Conservation (phyloP, 805 yeast genomes). For the Kodamaea fukazawae region DNA sequence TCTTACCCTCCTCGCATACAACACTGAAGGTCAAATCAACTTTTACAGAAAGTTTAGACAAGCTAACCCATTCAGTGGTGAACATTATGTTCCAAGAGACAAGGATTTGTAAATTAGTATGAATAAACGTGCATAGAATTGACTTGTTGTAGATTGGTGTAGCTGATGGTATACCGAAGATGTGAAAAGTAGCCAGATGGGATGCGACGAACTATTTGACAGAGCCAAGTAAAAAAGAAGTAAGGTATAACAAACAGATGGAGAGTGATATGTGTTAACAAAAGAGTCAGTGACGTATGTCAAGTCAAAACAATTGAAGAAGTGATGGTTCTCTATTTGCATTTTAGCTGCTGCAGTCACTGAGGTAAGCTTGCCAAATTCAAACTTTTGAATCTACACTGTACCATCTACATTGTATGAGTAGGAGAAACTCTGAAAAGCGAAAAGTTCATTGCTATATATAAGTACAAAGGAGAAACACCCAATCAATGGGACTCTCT, state of each 20-base stretch:
- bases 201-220: background rate
- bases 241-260: no score
- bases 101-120: slow-evolving; percentile 34
- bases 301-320: no score
- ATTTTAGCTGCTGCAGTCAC: no score
- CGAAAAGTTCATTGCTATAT: slow-evolving; percentile 1
- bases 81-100: slow-evolving; percentile 42
- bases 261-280: no score
- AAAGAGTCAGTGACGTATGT: no score
- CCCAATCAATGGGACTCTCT: slow-evolving; percentile 7
- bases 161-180: background rate
- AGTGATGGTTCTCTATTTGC: no score
- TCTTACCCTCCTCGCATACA: slow-evolving; percentile 35
- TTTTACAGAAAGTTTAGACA: slow-evolving; percentile 36
- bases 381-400: no score
- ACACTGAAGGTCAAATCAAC: slow-evolving; percentile 35
- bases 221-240: no score
- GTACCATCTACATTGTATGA: no score
- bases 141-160: no score
- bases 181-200: no score
- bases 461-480: background rate
- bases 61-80: slow-evolving; percentile 31
- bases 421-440: background rate
- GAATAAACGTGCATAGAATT: slow-evolving; percentile 5
- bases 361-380: no score